Base-by-base conservation (phyloP, 768 basidiomycete species). In the Tylopilus sp. region DNA sequence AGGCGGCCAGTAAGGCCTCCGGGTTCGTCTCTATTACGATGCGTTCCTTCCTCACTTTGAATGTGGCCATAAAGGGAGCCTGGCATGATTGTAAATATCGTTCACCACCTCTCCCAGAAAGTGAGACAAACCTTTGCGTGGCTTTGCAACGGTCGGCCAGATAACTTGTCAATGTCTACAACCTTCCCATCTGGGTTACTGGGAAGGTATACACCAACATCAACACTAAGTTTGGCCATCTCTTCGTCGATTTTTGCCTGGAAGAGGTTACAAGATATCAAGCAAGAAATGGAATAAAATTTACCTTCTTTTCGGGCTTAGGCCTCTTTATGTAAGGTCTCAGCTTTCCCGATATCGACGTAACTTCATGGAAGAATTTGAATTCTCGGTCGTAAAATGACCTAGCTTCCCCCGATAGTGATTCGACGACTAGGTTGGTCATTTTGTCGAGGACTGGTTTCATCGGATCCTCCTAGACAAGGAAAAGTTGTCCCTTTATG, bases 21-120 rank as follows among this genome's bases (percentile, higher is more conserved):
- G 89, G 84, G 63, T 93, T 80, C 12, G 78, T 78, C 54, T 84
- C 75, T 21, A 92, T 71, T 21, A 84, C 80, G 22, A 86, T 65
- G 6, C 81, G 78, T 57, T 94, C 87, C 68, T 98, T 96, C 52
- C 90, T 83, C 22, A 99, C 97, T 76, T 96, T 97, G 79, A 99
- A 99, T 1, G 96, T 98, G 1, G 97, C 97, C 97, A 99, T 98
- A 76, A 99, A 99, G 0, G 97, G 97, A 11, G 97, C 95, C 94
- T 98, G 54, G 3, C n/a, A 29, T 34, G 50, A 33, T 51, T n/a
- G 54, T 58, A 41, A 19, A 53, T 30, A 41, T 8, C 34, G 41
- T 34, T 11, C 22, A 19, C 6, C 33, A 14, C 10, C 45, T 56
- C 45, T 24, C 34, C 49, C 31, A 2, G 16, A 48, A 22, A n/a